A percentile compares a stretch with the other conserved stretches of the same genome.
These are phyloP conservation scores for Sporothrix sp. DNA, from an alignment of 2,329 filamentous ascomycete species.

Conservation along the genomic window DNA sequence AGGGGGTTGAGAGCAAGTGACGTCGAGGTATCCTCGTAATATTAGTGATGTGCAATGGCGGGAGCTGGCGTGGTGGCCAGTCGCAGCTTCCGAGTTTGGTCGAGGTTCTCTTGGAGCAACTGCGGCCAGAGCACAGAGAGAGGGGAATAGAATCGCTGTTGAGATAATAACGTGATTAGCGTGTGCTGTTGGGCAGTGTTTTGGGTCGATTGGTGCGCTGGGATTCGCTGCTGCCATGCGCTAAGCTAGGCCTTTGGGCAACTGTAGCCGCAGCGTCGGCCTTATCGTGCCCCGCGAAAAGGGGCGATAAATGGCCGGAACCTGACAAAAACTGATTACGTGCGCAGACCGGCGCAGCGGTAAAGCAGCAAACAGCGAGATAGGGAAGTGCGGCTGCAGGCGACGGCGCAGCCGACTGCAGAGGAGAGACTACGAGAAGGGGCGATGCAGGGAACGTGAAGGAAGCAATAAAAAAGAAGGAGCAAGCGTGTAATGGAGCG, in stretches of 20 bases:
- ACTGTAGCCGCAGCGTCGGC: neutral
- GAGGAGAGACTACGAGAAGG: too few relatives aligned
- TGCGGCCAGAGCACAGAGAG: too few relatives aligned
- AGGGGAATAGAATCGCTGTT: too few relatives aligned
- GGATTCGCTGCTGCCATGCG: neutral
- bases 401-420: too few relatives aligned
- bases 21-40: too few relatives aligned
- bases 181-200: too few relatives aligned
- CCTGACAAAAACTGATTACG: constrained; percentile 1
- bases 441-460: neutral
- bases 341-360: neutral
- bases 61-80: too few relatives aligned
- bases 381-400: neutral
- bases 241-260: neutral
- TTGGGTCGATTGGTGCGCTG: constrained; percentile 19
- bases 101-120: too few relatives aligned
- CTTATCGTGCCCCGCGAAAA: constrained; percentile 13
- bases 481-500: too few relatives aligned
- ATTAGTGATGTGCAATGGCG: too few relatives aligned
- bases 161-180: too few relatives aligned
- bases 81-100: too few relatives aligned
- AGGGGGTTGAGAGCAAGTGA: neutral
- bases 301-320: constrained; percentile 16
- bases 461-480: neutral
- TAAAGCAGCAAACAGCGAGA: neutral